Percentiles rank a stretch among this genome's conserved stretches.
Evolutionary conservation across 176 grass and related monocot genomes (phyloP).

Genomic region (Oryza rufipogon): DNA sequence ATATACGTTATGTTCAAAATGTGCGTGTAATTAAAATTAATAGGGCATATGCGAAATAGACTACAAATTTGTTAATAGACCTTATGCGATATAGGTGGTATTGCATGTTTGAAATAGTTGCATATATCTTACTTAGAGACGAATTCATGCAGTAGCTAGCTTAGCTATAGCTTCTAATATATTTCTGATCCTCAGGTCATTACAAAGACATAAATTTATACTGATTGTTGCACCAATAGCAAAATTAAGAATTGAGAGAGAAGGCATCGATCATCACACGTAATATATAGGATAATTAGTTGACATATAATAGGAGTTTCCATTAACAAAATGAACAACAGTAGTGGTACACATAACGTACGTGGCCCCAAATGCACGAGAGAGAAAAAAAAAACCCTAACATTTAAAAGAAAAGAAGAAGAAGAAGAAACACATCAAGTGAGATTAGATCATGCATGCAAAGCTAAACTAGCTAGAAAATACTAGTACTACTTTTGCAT

Average conservation of each 20-base stretch:
- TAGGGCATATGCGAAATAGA: not conserved
- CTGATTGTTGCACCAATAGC: not conserved
- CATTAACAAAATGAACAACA: conserved; percentile 44
- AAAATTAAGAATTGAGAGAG: not conserved
- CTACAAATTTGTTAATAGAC: not conserved
- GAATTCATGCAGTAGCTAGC: not conserved
- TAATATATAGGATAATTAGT: conserved; percentile 7
- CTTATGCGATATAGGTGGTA: not conserved
- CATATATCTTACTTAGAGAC: not conserved
- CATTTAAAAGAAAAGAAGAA: not conserved
- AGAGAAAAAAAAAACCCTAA: conserved; percentile 32
- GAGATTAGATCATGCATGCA: conserved; percentile 42
- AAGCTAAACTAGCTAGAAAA: conserved; percentile 36
- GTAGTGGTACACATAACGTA: conserved; percentile 41
- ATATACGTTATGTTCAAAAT: not conserved
- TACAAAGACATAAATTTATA: not conserved
- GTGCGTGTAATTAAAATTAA: not conserved
- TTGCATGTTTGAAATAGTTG: conserved; percentile 19
- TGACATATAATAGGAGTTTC: conserved; percentile 43
- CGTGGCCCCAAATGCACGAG: conserved; percentile 34
- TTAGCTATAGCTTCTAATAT: not conserved
- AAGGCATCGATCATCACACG: not conserved
- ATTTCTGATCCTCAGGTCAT: not conserved
- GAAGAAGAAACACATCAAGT: conserved; percentile 10
- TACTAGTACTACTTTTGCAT: conserved; percentile 33